Conservation (phyloP, 2,329 filamentous ascomycete species). For the Orbilia blumenaviensis region DNA sequence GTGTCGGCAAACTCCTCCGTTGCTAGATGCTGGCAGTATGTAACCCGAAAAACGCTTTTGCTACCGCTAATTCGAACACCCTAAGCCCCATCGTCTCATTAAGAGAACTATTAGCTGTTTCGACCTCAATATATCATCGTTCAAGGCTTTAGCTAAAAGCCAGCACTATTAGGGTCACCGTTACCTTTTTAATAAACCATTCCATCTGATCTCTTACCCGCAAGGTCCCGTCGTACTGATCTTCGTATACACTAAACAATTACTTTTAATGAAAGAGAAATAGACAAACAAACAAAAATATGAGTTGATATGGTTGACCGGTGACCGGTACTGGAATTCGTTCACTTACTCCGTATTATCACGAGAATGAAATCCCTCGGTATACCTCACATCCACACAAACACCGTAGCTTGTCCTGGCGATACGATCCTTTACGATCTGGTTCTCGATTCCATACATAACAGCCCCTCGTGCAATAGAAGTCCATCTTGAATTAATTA, state of each 20-base stretch:
- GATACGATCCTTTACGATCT: slow-evolving; percentile 8
- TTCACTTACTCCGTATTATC: not conserved
- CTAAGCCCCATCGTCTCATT: too few relatives aligned
- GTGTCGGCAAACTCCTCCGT: not conserved
- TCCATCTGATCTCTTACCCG: slow-evolving; percentile 18
- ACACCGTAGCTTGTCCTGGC: slow-evolving; percentile 13
- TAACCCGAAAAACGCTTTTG: slow-evolving; percentile 1
- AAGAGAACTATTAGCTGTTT: not conserved
- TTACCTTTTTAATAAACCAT: slow-evolving; percentile 16
- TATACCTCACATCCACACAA: not conserved
- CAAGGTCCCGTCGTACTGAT: slow-evolving; percentile 17
- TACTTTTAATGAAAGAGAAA: not conserved
- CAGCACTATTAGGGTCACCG: not conserved
- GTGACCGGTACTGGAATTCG: too few relatives aligned
- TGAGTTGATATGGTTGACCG: too few relatives aligned
- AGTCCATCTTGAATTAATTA: slow-evolving; percentile 1
- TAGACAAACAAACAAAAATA: not conserved
- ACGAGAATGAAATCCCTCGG: not conserved
- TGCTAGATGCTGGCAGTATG: slow-evolving; percentile 11
- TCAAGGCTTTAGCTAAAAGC: not conserved
- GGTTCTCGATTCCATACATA: slow-evolving; percentile 16
- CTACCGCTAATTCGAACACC: slow-evolving; percentile 4
- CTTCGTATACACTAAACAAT: not conserved
- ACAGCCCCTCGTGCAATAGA: slow-evolving; percentile 21
- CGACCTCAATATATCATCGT: not conserved